These are phyloP conservation scores for Isochrysis galbana DNA, from an alignment of 78 protist genomes.

Conservation along the genomic window DNA sequence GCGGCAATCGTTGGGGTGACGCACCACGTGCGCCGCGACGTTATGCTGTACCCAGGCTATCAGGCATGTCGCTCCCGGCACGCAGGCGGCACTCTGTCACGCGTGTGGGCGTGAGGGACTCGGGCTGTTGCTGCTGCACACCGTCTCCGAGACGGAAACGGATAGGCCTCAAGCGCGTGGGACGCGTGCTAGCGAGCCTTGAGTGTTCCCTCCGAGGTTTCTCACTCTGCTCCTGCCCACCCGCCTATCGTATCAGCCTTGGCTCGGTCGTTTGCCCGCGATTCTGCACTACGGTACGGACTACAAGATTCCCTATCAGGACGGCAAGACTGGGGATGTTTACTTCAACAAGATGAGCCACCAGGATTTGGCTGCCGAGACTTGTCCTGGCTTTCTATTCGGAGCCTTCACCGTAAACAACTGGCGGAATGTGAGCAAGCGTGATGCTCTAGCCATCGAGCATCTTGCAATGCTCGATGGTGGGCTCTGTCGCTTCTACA, in stretches of 20 bases:
- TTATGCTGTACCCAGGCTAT: slow-evolving; percentile 13
- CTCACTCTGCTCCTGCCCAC: no score
- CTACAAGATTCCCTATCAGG: not conserved
- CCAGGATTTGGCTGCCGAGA: not conserved
- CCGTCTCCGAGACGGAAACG: not conserved
- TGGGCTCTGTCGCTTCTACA: not conserved
- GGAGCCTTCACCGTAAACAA: not conserved
- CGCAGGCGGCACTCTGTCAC: no score
- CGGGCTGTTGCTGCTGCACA: not conserved
- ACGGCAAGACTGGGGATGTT: not conserved
- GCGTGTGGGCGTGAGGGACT: not conserved
- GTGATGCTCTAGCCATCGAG: not conserved
- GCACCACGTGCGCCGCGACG: not conserved
- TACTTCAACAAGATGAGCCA: slow-evolving; percentile 24
- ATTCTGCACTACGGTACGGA: slow-evolving; percentile 25
- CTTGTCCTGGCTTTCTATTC: not conserved
- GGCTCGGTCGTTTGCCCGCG: not conserved
- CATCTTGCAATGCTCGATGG: not conserved
- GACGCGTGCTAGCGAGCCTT: no score
- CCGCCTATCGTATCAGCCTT: not conserved
- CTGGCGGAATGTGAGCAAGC: not conserved
- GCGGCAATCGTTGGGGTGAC: not conserved
- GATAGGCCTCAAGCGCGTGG: no score
- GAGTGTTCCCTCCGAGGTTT: no score
- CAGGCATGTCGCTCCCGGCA: not conserved